These are phyloP conservation scores for Cicer judaicum DNA, from an alignment of 306 rosid species.

Conservation along the genomic window DNA sequence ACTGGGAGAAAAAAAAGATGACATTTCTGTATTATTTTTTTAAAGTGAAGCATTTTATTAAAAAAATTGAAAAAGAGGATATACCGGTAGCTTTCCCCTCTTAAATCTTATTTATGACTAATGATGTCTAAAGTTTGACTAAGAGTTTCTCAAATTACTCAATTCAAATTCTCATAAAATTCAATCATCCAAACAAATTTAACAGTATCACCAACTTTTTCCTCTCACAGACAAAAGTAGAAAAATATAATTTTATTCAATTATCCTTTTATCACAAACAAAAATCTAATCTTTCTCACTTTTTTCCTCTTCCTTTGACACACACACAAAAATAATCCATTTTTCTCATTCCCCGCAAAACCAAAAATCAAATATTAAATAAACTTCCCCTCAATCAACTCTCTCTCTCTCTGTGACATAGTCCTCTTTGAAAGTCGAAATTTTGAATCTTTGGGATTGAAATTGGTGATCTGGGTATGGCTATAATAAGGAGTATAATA, in stretches of 20 bases:
- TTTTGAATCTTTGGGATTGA: neutral
- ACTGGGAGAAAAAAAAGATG: no score
- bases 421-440: neutral
- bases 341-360: constrained; percentile 2
- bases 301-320: neutral
- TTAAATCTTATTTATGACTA: no score
- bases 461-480: constrained; percentile 41
- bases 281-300: constrained; percentile 12
- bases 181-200: no score
- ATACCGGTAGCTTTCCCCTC: no score
- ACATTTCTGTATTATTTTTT: no score
- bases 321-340: constrained; percentile 10
- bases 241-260: neutral
- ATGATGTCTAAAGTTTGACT: no score
- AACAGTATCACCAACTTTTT: no score
- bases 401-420: neutral
- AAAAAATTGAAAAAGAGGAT: no score
- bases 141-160: no score
- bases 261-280: neutral
- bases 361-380: neutral
- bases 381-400: constrained; percentile 40
- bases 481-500: constrained; percentile 62
- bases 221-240: no score
- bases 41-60: no score
- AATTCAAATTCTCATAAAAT: no score